Conservation (phyloP, 768 basidiomycete species). For the Symmetrospora coprosmae region DNA sequence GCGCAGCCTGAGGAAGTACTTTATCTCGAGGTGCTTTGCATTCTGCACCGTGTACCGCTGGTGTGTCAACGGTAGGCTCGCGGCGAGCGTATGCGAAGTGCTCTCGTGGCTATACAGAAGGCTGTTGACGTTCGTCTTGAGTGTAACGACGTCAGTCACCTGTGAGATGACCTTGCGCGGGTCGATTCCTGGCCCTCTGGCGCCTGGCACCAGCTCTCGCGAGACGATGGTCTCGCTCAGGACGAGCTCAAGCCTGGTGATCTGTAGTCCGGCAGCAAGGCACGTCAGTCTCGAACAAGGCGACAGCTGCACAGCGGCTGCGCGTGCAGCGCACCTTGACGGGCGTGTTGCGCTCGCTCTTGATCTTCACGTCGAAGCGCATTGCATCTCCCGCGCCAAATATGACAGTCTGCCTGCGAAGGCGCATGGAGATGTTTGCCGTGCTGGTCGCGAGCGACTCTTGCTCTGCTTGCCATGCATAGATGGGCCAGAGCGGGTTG, state of each 20-base stretch:
- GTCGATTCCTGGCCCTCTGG: not conserved
- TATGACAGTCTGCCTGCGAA: conserved; percentile 11
- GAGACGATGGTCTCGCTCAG: not conserved
- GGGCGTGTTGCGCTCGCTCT: conserved; percentile 8
- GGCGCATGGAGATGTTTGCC: not conserved
- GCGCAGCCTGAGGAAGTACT: conserved; percentile 7
- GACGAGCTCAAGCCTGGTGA: not conserved
- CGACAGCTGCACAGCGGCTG: too few species aligned
- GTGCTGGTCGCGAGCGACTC: not conserved
- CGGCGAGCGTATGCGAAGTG: not conserved
- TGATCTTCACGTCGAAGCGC: not conserved
- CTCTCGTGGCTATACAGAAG: conserved; percentile 4
- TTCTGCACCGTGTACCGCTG: conserved; percentile 12
- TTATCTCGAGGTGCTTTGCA: conserved; percentile 13
- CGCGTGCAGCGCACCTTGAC: not conserved
- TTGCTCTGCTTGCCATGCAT: conserved; percentile 2
- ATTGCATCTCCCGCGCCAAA: not conserved
- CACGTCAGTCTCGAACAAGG: not conserved
- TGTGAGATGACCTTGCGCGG: not conserved
- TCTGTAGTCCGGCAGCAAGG: not conserved
- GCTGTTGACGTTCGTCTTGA: not conserved
- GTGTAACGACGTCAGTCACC: not conserved
- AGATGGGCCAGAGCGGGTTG: conserved; percentile 14
- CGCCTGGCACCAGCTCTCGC: not conserved
- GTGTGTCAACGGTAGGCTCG: not conserved